Conservation (phyloP, 2,329 filamentous ascomycete species). For the Ceratocystis eucalypticola region DNA sequence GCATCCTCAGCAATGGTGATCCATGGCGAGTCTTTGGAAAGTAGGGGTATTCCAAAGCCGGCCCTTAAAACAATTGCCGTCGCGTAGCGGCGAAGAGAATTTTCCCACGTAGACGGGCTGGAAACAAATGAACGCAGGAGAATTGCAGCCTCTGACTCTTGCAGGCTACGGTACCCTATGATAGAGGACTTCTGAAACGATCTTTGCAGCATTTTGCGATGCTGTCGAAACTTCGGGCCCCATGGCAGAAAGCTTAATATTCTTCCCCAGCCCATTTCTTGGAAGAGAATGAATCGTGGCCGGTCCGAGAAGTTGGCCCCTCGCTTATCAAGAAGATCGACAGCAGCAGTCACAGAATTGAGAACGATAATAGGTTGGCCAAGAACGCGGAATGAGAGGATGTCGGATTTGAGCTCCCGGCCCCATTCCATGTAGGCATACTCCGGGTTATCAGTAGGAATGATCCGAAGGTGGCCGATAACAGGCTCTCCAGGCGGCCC, state of each 20-base stretch:
- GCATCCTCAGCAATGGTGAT: constrained; percentile 29
- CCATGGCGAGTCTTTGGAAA: constrained; percentile 28
- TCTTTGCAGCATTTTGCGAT: constrained; percentile 32
- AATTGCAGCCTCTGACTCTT: constrained; percentile 31
- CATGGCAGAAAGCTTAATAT: constrained; percentile 31
- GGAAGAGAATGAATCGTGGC: constrained; percentile 33
- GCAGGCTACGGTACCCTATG: constrained; percentile 29
- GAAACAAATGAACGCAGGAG: constrained; percentile 29
- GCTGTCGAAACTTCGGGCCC: constrained; percentile 32
- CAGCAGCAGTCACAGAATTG: constrained; percentile 31
- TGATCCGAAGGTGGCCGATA: constrained; percentile 33
- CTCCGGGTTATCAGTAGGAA: constrained; percentile 27
- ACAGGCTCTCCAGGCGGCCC: constrained; percentile 29
- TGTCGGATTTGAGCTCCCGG: constrained; percentile 39
- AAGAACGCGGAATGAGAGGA: constrained; percentile 32
- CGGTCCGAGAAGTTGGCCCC: constrained; percentile 33
- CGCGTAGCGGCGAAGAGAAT: constrained; percentile 29
- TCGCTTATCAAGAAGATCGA: constrained; percentile 33
- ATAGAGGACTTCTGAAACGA: constrained; percentile 32
- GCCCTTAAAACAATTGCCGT: constrained; percentile 32
- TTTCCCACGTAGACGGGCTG: constrained; percentile 26
- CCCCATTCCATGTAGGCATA: constrained; percentile 25
- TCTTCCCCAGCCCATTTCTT: constrained; percentile 32
- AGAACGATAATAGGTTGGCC: constrained; percentile 32
- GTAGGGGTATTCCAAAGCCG: constrained; percentile 28